Percentiles rank a stretch among this genome's conserved stretches.
These are phyloP conservation scores for Neophaeococcomyces aloes DNA, from an alignment of 2,329 filamentous ascomycete species.

Conservation along the genomic window DNA sequence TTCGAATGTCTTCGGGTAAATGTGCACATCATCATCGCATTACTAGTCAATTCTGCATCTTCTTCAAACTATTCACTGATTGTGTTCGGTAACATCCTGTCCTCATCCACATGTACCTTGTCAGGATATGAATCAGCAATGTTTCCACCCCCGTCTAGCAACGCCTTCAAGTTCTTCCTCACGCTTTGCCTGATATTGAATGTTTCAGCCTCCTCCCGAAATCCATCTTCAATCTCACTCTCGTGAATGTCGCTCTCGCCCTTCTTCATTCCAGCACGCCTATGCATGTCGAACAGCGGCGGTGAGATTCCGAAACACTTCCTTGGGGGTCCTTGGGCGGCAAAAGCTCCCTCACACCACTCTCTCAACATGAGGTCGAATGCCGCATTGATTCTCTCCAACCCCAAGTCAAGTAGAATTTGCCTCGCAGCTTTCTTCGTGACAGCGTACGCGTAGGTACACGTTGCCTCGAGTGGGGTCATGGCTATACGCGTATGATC, in stretches of 20 bases:
- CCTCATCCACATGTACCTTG: not conserved
- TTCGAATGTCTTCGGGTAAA: no score
- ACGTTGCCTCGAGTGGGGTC: slow-evolving; percentile 20
- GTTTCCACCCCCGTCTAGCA: not conserved
- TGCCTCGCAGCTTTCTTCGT: slow-evolving; percentile 32
- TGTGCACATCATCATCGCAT: no score
- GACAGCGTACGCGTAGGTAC: slow-evolving; percentile 29
- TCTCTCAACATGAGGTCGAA: slow-evolving; percentile 23
- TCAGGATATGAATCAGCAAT: not conserved
- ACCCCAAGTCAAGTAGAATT: slow-evolving; percentile 21
- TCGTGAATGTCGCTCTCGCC: slow-evolving; percentile 1
- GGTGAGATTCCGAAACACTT: not conserved
- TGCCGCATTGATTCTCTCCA: slow-evolving; percentile 20
- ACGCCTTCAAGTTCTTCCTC: not conserved
- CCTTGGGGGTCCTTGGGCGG: not conserved
- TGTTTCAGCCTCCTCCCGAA: not conserved
- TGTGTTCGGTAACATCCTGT: not conserved
- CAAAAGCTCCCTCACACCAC: slow-evolving; percentile 1
- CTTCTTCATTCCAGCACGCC: not conserved
- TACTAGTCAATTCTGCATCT: not conserved
- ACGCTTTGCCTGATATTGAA: not conserved
- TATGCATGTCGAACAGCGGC: not conserved
- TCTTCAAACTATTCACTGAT: not conserved
- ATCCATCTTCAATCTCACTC: not conserved
- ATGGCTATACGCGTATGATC: slow-evolving; percentile 4